phyloP scores from a whole-genome alignment of 108 stramenopile species.

The Fistulifera solaris region DNA sequence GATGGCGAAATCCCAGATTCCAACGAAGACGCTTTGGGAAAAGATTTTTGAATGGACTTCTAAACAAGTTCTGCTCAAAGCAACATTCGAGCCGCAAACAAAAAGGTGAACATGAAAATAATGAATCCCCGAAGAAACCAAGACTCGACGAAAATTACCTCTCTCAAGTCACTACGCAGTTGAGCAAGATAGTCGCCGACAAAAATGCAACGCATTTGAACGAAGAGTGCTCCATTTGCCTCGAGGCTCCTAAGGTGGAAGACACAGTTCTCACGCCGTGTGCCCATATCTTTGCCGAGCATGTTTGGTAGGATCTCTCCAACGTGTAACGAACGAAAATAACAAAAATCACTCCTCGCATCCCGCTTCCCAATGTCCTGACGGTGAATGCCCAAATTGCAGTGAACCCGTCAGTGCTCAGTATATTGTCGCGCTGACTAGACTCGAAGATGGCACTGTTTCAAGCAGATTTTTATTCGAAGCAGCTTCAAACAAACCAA shows the following conservation, averaged over 20 bases:
- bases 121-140: conserved; percentile 3
- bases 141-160: conserved; percentile 10
- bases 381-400: conserved; percentile 65
- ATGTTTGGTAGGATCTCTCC: conserved; percentile 36
- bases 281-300: conserved; percentile 67
- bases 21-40: conserved; percentile 9
- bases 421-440: conserved; percentile 42
- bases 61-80: conserved; percentile 10
- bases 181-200: conserved; percentile 38
- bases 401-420: conserved; percentile 33
- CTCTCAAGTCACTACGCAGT: conserved; percentile 37
- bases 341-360: not conserved
- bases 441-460: conserved; percentile 34
- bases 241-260: conserved; percentile 51
- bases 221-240: conserved; percentile 75
- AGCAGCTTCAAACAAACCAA: not conserved
- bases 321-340: conserved; percentile 23
- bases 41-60: conserved; percentile 9
- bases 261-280: conserved; percentile 73
- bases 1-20: too few relatives aligned
- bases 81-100: not conserved
- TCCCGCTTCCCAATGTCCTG: conserved; percentile 3
- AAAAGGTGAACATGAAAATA: not conserved
- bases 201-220: conserved; percentile 36
- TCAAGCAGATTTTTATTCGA: conserved; percentile 22